phyloP scores from a whole-genome alignment of 2,329 filamentous ascomycete species.

The Alternaria angustiovoidea region DNA sequence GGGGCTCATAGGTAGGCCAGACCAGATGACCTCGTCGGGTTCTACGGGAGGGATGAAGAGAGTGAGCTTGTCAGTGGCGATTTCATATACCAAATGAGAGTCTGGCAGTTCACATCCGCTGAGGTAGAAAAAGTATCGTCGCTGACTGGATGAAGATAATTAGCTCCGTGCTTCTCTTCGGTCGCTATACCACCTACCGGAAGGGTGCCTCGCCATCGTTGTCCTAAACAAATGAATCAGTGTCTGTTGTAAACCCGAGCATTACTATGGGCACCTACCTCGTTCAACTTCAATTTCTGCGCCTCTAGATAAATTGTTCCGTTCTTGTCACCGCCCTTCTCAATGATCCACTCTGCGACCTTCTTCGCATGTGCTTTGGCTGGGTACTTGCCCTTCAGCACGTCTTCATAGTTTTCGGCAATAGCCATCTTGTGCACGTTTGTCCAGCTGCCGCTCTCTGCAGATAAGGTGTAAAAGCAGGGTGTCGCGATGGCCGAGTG shows the following conservation, averaged over 20 bases:
- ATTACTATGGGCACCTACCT: constrained; percentile 53
- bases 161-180: neutral
- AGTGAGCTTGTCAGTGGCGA: constrained; percentile 74
- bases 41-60: constrained; percentile 92
- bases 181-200: constrained; percentile 61
- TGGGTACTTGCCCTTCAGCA: constrained; percentile 71
- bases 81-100: constrained; percentile 81
- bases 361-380: constrained; percentile 86
- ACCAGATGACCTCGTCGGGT: constrained; percentile 92
- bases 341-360: constrained; percentile 80
- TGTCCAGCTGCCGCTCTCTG: constrained; percentile 16
- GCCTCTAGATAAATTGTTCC: constrained; percentile 90
- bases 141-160: constrained; percentile 66
- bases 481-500: constrained; percentile 1
- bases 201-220: constrained; percentile 85
- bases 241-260: neutral
- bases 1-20: constrained; percentile 79
- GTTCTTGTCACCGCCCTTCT: constrained; percentile 67
- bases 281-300: constrained; percentile 79
- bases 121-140: constrained; percentile 93
- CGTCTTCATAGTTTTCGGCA: constrained; percentile 45
- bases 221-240: constrained; percentile 60
- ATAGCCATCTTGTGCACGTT: constrained; percentile 38
- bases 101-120: constrained; percentile 85
- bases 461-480: constrained; percentile 11